Evolutionary conservation across 805 yeast species (phyloP), one percentile per base, ranked within the genome.

Genomic region (Pichia exigua): DNA sequence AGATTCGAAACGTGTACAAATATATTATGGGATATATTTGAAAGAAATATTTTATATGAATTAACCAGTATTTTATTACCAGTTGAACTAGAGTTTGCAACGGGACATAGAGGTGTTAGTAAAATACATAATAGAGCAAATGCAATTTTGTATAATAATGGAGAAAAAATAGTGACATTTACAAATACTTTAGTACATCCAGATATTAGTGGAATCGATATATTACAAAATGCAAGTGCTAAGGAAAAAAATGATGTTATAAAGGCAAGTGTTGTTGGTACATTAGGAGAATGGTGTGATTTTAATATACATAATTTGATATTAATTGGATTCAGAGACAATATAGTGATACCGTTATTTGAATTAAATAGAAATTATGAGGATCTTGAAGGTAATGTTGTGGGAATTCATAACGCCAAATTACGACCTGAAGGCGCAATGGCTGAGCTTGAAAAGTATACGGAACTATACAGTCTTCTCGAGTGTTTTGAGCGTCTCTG

Each of bases 401-500:
- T 59, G n/a, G 52, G 39, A 35, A n/a, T n/a, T n/a, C 4, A 4
- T 10, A 35, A 17, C 6, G 20, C 20, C 11, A 35, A 35, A 35
- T 17, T 20, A 9, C 20, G 6, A 35, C 20, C 8, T 17, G 20
- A 35, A 10, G 39, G n/a, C 11, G 20, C 39, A 11, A 35, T 35
- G 39, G 39, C 39, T 9, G 20, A 35, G 12, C 39, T 35, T n/a
- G 39, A 35, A 7, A 7, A 7, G 8, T 35, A 35, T 11, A 35
- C 39, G 18, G 39, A 35, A 10, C 20, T 35, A 5, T 35, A 20
- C 10, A 35, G 39, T n/a, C 39, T 35, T 35, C 64, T 82, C 12
- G 87, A 82, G 59, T 85, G 92, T 59, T 76, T 83, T 56, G 81
- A 85, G 9, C 69, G 80, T 28, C 62, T 85, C 30, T 73, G 76